Evolutionary conservation across 148 eudicot species (phyloP).

Genomic region (Camellia granthamiana): DNA sequence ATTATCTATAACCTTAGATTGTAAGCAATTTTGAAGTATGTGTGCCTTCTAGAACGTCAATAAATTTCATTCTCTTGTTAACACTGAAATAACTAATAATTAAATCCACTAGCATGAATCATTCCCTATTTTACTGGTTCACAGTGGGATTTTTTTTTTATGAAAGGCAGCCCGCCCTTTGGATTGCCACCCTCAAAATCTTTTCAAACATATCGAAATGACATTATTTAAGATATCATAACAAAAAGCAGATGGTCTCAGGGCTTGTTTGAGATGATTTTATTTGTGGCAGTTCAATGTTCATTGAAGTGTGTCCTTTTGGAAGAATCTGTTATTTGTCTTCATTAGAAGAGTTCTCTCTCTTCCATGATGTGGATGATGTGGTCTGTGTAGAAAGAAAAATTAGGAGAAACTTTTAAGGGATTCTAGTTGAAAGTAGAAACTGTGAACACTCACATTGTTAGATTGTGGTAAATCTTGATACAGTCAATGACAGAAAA

Average conservation of each 20-base stretch:
- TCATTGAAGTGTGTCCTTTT: not conserved
- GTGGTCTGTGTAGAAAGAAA: too few relatives aligned
- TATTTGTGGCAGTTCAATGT: too few relatives aligned
- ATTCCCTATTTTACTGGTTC: not conserved
- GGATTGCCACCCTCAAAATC: not conserved
- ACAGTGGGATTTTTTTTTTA: not conserved
- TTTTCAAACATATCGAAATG: not conserved
- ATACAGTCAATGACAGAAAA: too few relatives aligned
- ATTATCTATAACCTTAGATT: not conserved
- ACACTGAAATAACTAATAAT: not conserved
- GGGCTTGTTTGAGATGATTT: not conserved
- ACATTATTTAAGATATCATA: not conserved
- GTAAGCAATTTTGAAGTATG: not conserved
- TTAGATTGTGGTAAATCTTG: too few relatives aligned
- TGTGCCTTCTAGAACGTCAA: not conserved
- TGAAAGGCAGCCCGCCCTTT: too few relatives aligned
- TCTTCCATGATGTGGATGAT: too few relatives aligned
- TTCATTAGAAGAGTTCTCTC: not conserved
- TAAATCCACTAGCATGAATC: not conserved
- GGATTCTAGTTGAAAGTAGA: too few relatives aligned
- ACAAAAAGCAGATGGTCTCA: not conserved
- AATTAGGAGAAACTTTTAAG: too few relatives aligned
- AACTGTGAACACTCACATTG: too few relatives aligned
- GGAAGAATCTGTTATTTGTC: not conserved
- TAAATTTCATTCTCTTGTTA: not conserved